Conservation (phyloP, 106 monocot species). For the Allium cepa region DNA sequence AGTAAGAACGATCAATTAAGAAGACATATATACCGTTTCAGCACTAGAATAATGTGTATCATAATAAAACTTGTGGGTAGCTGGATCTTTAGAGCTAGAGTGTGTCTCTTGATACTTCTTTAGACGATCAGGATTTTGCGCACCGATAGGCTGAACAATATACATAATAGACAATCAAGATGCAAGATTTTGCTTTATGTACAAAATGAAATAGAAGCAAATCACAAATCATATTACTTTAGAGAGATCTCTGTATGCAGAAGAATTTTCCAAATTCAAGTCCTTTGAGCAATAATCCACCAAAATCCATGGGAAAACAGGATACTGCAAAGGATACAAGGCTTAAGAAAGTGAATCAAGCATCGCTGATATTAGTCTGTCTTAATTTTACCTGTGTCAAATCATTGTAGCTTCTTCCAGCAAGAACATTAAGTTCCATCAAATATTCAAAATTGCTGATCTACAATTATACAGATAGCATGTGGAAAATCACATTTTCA, state of each 20-base stretch:
- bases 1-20: no score
- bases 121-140: constrained; percentile 83
- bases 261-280: constrained; percentile 70
- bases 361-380: background rate
- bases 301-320: constrained; percentile 98
- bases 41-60: constrained; percentile 97
- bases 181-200: background rate
- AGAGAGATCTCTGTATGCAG: constrained; percentile 86
- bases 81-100: constrained; percentile 83
- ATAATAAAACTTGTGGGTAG: constrained; percentile 97
- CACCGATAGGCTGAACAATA: constrained; percentile 76
- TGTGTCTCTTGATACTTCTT: constrained; percentile 89
- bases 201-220: constrained; percentile 1
- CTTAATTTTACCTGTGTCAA: constrained; percentile 74
- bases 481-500: no score
- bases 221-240: constrained; percentile 40
- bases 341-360: background rate
- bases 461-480: constrained; percentile 23
- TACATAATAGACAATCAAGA: constrained; percentile 6
- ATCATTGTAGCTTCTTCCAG: constrained; percentile 99
- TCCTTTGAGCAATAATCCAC: constrained; percentile 71
- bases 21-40: constrained; percentile 52
- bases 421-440: constrained; percentile 93
- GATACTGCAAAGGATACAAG: constrained; percentile 62
- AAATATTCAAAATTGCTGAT: constrained; percentile 99